Percentiles rank a stretch among this genome's conserved stretches.
These are phyloP conservation scores for Vicia faba DNA, from an alignment of 306 rosid genomes.

Conservation along the genomic window DNA sequence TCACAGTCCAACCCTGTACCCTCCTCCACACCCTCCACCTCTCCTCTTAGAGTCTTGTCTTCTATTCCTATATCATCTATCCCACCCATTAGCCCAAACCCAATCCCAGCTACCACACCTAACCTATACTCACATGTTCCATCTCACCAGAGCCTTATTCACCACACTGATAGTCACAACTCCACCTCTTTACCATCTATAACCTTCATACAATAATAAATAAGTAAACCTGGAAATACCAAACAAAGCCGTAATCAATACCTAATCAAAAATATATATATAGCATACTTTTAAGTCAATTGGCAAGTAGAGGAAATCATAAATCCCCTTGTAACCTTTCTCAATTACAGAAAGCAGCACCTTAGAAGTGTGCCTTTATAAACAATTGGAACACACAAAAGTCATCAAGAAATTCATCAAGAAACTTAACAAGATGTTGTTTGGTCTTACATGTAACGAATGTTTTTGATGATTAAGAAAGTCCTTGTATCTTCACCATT, in stretches of 20 bases:
- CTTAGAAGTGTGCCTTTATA: slow-evolving; percentile 75
- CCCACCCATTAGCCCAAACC: too few species aligned
- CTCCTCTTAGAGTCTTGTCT: too few species aligned
- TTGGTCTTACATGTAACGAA: slow-evolving; percentile 77
- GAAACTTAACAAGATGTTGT: slow-evolving; percentile 1
- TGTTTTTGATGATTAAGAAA: slow-evolving; percentile 86
- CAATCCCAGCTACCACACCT: too few species aligned
- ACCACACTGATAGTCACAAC: too few species aligned
- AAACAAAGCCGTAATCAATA: neutral
- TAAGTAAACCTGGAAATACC: slow-evolving; percentile 6
- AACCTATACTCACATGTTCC: too few species aligned
- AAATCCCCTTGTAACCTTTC: slow-evolving; percentile 74
- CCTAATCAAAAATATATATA: slow-evolving; percentile 10
- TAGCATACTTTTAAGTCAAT: slow-evolving; percentile 83
- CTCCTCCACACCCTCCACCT: too few species aligned
- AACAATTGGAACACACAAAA: slow-evolving; percentile 29
- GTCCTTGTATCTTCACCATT: slow-evolving; percentile 84
- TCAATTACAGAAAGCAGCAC: slow-evolving; percentile 86
- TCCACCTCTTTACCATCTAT: too few species aligned
- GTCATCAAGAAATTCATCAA: slow-evolving; percentile 26
- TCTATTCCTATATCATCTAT: too few species aligned
- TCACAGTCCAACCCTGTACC: too few species aligned
- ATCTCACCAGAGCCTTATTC: too few species aligned
- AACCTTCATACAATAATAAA: too few species aligned
- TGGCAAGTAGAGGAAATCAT: slow-evolving; percentile 84